These are phyloP conservation scores for Sporobolomyces roseus DNA, from an alignment of 768 basidiomycete genomes.

Conservation along the genomic window DNA sequence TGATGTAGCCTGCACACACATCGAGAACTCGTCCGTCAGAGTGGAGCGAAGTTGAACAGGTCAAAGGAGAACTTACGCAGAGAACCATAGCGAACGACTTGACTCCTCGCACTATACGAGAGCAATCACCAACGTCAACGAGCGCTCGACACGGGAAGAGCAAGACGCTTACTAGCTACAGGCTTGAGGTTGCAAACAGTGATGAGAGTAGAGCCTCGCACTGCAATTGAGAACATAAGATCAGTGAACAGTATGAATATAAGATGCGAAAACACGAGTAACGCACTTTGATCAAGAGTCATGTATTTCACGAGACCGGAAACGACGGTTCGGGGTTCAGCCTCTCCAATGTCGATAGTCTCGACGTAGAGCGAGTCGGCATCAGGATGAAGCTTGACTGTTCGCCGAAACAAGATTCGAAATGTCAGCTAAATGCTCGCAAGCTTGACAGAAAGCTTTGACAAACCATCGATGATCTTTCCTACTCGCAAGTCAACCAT, in stretches of 20 bases:
- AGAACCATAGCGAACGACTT: constrained; percentile 99
- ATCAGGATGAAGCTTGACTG: constrained; percentile 93
- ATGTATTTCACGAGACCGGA: constrained; percentile 96
- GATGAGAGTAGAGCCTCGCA: constrained; percentile 39
- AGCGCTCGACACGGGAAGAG: background rate
- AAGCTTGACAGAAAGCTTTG: background rate
- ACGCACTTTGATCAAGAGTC: constrained; percentile 86
- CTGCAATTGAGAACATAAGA: constrained; percentile 43
- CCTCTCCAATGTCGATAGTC: constrained; percentile 95
- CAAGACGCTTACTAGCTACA: constrained; percentile 58
- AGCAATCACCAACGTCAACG: background rate
- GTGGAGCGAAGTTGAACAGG: background rate
- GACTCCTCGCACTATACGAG: constrained; percentile 69
- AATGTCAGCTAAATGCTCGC: background rate
- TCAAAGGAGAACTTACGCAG: constrained; percentile 57
- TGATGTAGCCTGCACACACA: constrained; percentile 66
- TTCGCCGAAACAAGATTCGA: background rate
- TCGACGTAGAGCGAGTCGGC: constrained; percentile 97
- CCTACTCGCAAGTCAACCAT: constrained; percentile 98
- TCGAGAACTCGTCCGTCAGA: background rate
- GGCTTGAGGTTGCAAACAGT: constrained; percentile 73
- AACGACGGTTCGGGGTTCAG: constrained; percentile 90
- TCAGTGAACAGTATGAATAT: background rate
- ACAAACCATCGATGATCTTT: constrained; percentile 79
- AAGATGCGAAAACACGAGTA: constrained; percentile 67